Base-by-base conservation (phyloP, 2,329 filamentous ascomycete genomes). In the Trichophyton mentagrophytes region DNA sequence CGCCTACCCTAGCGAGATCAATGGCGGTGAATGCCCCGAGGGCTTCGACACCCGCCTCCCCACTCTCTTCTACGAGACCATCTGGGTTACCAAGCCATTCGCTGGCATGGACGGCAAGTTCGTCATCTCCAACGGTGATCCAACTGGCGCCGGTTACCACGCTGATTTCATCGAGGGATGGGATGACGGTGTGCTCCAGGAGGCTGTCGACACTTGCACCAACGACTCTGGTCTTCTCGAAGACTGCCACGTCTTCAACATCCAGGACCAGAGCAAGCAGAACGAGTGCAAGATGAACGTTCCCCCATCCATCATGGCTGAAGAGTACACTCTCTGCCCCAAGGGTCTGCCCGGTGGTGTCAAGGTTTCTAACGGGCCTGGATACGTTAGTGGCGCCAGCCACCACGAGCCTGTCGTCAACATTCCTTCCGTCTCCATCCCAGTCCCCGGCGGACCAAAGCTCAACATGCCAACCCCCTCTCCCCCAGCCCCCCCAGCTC, bases 101-200 rank as follows among this genome's bases (percentile, higher is more conserved):
- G 76, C 74, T 30, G 80, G 80, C 61, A 74, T 80, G 22, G 74
- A 80, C 6, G 89, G 90, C 59, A 73, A 84, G 65, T 96, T 95
- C 68, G 79, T 90, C 57, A 74, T 95, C 58, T 78, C 89, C 57
- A 90, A 90, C 67, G 89, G 89, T 63, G 90, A 96, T 68, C 79
- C 82, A 27, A 85, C 85, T 67, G 87, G 89, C 56, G 88, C 79
- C 66, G 86, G 88, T 40, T 89, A 89, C 71, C 77, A 93, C 69
- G 89, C 80, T 57, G 89, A 95, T 69, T 91, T 92, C 74, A 85
- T 90, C 67, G 85, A 81, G 69, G 89, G 88, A 30, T 95, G 89
- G 89, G 81, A 90, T 1, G 69, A 75, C 7, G 75, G 78, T 2
- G 84, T 89, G 72, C 80, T 93, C 40, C 84, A 90, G 72, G 58